These are phyloP conservation scores for Gnaphalium uliginosum DNA, from an alignment of 129 eudicot genomes.

Conservation along the genomic window DNA sequence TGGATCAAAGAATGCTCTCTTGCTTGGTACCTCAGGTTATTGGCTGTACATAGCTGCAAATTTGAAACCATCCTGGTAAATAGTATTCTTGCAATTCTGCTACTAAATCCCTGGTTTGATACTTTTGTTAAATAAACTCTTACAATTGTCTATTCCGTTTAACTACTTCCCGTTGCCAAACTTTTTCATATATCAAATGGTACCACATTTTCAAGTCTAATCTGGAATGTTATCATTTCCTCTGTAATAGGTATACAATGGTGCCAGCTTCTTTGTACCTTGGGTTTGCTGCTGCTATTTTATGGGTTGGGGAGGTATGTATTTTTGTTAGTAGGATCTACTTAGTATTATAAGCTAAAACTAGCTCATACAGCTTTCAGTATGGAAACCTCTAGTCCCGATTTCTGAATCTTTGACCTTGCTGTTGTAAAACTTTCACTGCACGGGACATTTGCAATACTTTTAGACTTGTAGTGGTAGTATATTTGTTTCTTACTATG, in stretches of 20 bases:
- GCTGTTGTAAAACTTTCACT: not conserved
- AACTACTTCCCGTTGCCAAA: not conserved
- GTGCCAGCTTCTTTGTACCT: conserved; percentile 91
- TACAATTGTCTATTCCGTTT: not conserved
- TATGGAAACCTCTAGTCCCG: not conserved
- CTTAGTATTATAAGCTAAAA: not conserved
- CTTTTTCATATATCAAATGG: not conserved
- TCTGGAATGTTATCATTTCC: not conserved
- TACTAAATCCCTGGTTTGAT: not conserved
- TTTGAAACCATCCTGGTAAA: conserved; percentile 77
- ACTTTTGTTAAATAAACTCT: not conserved
- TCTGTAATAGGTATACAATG: conserved; percentile 75
- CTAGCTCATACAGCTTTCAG: not conserved
- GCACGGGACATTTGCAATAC: not conserved
- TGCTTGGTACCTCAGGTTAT: conserved; percentile 95
- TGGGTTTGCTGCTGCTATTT: conserved; percentile 91
- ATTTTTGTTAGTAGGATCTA: conserved; percentile 15
- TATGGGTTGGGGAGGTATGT: conserved; percentile 96
- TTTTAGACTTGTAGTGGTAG: not conserved
- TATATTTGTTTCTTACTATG: conserved; percentile 14
- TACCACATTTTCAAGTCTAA: not conserved
- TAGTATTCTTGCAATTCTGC: conserved; percentile 14
- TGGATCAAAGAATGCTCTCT: conserved; percentile 80
- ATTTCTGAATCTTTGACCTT: not conserved
- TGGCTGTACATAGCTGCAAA: conserved; percentile 96